Evolutionary conservation across 441 rosid species (phyloP).

Genomic region (Pelargonium hybrid): DNA sequence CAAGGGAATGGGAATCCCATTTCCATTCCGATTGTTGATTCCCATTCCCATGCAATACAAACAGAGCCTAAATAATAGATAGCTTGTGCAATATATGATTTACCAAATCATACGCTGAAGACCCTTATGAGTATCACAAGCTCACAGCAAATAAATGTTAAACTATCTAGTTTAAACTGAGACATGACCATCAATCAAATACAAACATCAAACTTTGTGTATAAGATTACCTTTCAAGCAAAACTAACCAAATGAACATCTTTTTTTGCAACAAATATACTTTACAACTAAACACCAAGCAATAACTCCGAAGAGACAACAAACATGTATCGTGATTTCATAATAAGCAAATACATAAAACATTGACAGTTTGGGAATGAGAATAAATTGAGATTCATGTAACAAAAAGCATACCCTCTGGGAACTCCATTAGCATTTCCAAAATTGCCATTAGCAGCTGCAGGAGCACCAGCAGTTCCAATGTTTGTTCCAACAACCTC

Average conservation of each 20-base stretch:
- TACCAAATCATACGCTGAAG: neutral
- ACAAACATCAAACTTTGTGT: neutral
- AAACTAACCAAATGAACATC: neutral
- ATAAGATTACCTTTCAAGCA: neutral
- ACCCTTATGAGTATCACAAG: neutral
- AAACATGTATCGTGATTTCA: neutral
- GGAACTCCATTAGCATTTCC: slow-evolving; percentile 42
- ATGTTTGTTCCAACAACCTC: slow-evolving; percentile 70
- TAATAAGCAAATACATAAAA: neutral
- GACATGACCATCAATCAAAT: neutral
- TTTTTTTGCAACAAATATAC: neutral
- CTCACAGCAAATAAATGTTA: neutral
- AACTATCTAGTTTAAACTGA: neutral
- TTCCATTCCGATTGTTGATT: too few relatives aligned
- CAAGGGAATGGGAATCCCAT: too few relatives aligned
- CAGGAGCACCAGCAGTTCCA: slow-evolving; percentile 35
- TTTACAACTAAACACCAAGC: neutral
- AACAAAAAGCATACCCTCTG: slow-evolving; percentile 42
- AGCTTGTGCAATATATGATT: neutral
- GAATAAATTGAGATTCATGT: neutral
- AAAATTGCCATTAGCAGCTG: slow-evolving; percentile 29
- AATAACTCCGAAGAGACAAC: neutral
- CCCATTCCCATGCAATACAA: too few relatives aligned
- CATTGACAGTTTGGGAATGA: neutral
- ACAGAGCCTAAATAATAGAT: too few relatives aligned